Evolutionary conservation across 2,329 filamentous ascomycete species (phyloP).

Genomic region (Leptographium wingfieldii): DNA sequence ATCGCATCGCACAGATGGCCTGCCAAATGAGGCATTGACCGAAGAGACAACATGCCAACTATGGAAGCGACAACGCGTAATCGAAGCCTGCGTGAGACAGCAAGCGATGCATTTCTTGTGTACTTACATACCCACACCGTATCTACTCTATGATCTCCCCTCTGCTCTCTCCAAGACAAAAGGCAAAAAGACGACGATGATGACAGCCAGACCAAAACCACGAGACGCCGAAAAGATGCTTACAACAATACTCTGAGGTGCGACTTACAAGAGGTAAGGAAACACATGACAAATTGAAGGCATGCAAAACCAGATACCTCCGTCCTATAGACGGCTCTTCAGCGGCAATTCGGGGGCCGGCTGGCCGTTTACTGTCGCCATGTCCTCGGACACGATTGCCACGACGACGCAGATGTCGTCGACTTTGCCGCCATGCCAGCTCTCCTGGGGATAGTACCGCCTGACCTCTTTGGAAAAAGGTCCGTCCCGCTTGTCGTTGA

Average conservation of each 20-base stretch:
- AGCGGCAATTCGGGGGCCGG: conserved; percentile 17
- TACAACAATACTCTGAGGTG: background rate
- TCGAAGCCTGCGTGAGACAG: no score
- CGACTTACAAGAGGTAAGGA: background rate
- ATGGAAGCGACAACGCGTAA: no score
- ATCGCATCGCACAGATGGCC: no score
- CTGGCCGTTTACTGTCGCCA: conserved; percentile 12
- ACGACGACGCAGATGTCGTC: conserved; percentile 91
- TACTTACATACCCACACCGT: background rate
- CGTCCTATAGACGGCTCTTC: conserved; percentile 13
- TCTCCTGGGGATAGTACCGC: conserved; percentile 72
- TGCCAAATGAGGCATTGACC: no score
- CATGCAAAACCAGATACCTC: background rate
- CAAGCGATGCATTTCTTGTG: background rate
- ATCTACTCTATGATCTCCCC: background rate
- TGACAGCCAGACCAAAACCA: background rate
- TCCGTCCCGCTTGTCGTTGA: conserved; percentile 70
- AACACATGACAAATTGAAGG: background rate
- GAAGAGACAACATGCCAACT: no score
- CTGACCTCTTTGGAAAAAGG: conserved; percentile 94
- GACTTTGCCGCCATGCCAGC: conserved; percentile 83
- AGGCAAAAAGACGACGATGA: background rate
- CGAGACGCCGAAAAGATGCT: background rate
- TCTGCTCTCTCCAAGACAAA: background rate
- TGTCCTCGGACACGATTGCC: conserved; percentile 59